These are phyloP conservation scores for Carex pumila DNA, from an alignment of 176 grass and related monocot species.

Conservation along the genomic window DNA sequence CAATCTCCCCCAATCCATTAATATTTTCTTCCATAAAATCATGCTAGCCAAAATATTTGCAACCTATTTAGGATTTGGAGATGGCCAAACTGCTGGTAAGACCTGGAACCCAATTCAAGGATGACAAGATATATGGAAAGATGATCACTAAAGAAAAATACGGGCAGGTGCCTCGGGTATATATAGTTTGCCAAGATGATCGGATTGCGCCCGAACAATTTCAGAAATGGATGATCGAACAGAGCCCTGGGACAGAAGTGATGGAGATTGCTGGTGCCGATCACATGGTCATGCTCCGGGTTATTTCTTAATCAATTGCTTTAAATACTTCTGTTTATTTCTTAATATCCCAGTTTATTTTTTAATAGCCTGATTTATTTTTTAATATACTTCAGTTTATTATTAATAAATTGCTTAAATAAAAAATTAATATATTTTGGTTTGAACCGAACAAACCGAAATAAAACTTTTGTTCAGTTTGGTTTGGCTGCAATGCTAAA, in stretches of 20 bases:
- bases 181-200: constrained; percentile 21
- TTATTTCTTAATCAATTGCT: too few relatives aligned
- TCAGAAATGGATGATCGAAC: background rate
- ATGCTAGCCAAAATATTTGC: background rate
- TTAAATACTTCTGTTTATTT: too few relatives aligned
- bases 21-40: background rate
- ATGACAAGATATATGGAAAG: background rate
- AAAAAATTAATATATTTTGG: too few relatives aligned
- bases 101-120: background rate
- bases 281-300: constrained; percentile 46
- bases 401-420: too few relatives aligned
- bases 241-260: constrained; percentile 19
- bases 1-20: background rate
- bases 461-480: too few relatives aligned
- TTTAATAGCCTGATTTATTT: too few relatives aligned
- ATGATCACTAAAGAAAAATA: constrained; percentile 22
- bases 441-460: too few relatives aligned
- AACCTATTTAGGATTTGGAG: constrained; percentile 19
- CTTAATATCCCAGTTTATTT: too few relatives aligned
- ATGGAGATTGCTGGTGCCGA: constrained; percentile 15
- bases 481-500: too few relatives aligned
- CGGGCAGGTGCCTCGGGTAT: constrained; percentile 24
- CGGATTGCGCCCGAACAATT: background rate
- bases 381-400: too few relatives aligned
- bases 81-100: constrained; percentile 30